These are phyloP conservation scores for Holtermannia corniformis DNA, from an alignment of 768 basidiomycete species.

Conservation along the genomic window DNA sequence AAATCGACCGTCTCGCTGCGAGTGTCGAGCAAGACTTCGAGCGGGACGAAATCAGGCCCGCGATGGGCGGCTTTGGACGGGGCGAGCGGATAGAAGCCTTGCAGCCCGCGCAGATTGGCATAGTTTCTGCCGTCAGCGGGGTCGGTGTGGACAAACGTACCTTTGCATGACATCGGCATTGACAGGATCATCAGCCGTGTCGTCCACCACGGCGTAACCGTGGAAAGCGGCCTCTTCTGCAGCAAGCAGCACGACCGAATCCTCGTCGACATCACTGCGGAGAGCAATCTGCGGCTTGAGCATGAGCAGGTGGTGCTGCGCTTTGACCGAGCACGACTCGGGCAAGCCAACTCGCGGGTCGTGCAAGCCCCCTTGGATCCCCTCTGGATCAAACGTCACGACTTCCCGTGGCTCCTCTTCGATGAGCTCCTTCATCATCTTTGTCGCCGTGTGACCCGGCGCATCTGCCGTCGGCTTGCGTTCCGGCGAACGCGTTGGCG, in stretches of 20 bases:
- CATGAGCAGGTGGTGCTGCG: constrained; percentile 68
- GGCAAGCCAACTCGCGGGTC: constrained; percentile 27
- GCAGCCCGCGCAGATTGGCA: constrained; percentile 65
- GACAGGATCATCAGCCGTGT: constrained; percentile 69
- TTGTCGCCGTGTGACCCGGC: neutral
- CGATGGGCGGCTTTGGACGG: constrained; percentile 5
- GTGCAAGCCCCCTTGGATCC: constrained; percentile 4
- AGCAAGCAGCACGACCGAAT: constrained; percentile 59
- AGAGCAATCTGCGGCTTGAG: constrained; percentile 84
- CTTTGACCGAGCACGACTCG: constrained; percentile 32
- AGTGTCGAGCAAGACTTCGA: constrained; percentile 80
- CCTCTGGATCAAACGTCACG: constrained; percentile 4
- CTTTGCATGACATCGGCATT: constrained; percentile 78
- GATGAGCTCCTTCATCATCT: neutral
- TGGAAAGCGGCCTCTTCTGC: constrained; percentile 72
- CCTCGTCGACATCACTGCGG: constrained; percentile 51
- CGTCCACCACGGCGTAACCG: constrained; percentile 71
- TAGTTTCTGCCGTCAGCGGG: constrained; percentile 54
- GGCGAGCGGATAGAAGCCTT: constrained; percentile 65
- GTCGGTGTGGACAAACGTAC: constrained; percentile 42
- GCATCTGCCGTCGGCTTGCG: neutral
- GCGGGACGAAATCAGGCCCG: constrained; percentile 53
- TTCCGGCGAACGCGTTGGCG: neutral
- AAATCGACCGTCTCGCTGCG: constrained; percentile 72
- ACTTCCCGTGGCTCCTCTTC: neutral